These are phyloP conservation scores for Hyphopichia wangnamkhiaoensis DNA, from an alignment of 1,139 yeast species.

Conservation along the genomic window DNA sequence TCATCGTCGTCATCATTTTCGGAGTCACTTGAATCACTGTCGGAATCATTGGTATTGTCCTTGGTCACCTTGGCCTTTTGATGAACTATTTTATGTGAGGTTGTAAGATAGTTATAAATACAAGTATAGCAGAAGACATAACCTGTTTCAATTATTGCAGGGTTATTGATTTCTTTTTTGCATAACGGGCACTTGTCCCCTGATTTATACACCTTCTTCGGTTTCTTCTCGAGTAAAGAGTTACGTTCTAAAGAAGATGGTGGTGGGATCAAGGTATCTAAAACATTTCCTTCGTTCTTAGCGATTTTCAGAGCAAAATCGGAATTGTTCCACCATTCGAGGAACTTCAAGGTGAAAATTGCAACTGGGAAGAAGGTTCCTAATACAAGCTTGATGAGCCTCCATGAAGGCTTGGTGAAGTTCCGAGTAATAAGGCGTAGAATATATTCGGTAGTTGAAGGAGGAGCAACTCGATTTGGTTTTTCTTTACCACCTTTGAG, in stretches of 20 bases:
- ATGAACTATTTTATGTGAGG: constrained; percentile 40
- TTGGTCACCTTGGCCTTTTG: constrained; percentile 15
- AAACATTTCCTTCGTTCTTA: constrained; percentile 49
- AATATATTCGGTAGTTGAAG: constrained; percentile 50
- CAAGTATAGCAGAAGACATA: constrained; percentile 89
- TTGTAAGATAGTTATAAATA: constrained; percentile 63
- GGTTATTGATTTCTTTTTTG: constrained; percentile 61
- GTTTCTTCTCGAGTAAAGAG: constrained; percentile 10
- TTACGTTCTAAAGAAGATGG: constrained; percentile 35
- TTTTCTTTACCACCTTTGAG: constrained; percentile 13
- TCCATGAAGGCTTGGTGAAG: constrained; percentile 44
- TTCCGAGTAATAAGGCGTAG: constrained; percentile 28
- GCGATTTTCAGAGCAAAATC: constrained; percentile 67
- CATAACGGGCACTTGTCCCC: constrained; percentile 72
- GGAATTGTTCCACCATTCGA: constrained; percentile 94
- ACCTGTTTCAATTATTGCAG: constrained; percentile 90
- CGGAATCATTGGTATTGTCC: constrained; percentile 9
- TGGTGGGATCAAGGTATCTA: constrained; percentile 57
- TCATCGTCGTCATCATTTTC: constrained; percentile 19
- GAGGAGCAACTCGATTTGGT: constrained; percentile 47
- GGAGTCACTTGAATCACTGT: constrained; percentile 17
- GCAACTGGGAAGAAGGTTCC: constrained; percentile 78
- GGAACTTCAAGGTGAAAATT: constrained; percentile 77
- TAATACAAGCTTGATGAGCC: constrained; percentile 35
- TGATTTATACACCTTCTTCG: constrained; percentile 26